Conservation (phyloP, 345 rosid species). For the Mallotus nudiflorus region DNA sequence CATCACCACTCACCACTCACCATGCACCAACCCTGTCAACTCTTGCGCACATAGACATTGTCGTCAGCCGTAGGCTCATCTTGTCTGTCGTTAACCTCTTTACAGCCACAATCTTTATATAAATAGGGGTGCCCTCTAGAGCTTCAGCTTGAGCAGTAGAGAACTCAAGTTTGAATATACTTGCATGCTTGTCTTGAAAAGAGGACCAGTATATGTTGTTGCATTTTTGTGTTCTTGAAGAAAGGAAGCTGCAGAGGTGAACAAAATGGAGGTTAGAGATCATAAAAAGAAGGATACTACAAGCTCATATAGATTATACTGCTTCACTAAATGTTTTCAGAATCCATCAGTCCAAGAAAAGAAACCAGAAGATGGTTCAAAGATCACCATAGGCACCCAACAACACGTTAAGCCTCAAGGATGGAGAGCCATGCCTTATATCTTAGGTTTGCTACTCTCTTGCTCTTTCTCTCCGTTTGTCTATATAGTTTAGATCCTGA, state of each 20-base stretch:
- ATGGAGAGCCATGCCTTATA: slow-evolving; percentile 83
- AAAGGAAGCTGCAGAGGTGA: no score
- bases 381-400: neutral
- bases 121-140: neutral
- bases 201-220: neutral
- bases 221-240: neutral
- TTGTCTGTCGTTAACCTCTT: no score
- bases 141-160: neutral
- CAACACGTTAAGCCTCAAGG: slow-evolving; percentile 59
- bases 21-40: no score
- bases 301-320: slow-evolving; percentile 17
- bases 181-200: neutral
- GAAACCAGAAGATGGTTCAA: slow-evolving; percentile 22
- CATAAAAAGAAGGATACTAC: slow-evolving; percentile 3
- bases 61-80: no score
- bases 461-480: neutral
- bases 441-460: slow-evolving; percentile 48
- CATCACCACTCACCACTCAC: no score
- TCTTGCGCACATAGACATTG: no score
- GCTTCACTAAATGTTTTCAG: slow-evolving; percentile 23
- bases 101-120: no score
- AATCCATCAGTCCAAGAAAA: slow-evolving; percentile 16
- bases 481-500: no score
- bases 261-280: neutral
- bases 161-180: neutral